A percentile compares a stretch with the other conserved stretches of the same genome.
These are phyloP conservation scores for Yamadazyma philogaea DNA, from an alignment of 805 yeast genomes.

Conservation along the genomic window DNA sequence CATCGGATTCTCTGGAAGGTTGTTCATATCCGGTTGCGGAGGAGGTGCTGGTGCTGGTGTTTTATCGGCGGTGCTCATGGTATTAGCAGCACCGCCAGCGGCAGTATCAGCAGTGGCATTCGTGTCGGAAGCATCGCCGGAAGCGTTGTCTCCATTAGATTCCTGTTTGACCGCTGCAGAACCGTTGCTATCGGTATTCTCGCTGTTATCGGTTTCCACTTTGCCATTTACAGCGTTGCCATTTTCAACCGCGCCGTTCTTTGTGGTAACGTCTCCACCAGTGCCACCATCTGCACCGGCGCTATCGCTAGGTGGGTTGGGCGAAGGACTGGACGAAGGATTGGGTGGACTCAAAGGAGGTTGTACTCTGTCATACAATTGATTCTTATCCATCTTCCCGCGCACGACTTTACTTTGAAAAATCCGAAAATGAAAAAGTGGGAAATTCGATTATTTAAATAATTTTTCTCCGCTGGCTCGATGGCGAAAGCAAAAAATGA, in stretches of 20 bases:
- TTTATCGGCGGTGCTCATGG: constrained; percentile 15
- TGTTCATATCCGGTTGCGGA: constrained; percentile 67
- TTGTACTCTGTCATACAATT: constrained; percentile 5
- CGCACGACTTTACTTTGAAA: constrained; percentile 9
- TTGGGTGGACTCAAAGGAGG: constrained; percentile 26
- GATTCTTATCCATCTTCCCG: constrained; percentile 10
- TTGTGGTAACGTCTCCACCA: neutral
- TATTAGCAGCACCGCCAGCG: constrained; percentile 9
- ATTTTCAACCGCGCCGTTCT: neutral
- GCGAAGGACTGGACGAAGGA: constrained; percentile 47
- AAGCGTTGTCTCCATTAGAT: neutral
- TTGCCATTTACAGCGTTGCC: too few species aligned
- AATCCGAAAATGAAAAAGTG: constrained; percentile 8
- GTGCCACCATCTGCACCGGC: constrained; percentile 7
- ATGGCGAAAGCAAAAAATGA: constrained; percentile 5
- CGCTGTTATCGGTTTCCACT: neutral
- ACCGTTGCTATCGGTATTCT: neutral
- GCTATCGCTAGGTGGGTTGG: constrained; percentile 25
- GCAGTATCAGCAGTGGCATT: neutral
- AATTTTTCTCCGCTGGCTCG: constrained; percentile 9
- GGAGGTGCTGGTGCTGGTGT: constrained; percentile 76
- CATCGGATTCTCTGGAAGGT: constrained; percentile 62
- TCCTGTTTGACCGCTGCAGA: neutral
- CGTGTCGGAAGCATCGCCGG: neutral
- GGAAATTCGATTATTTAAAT: constrained; percentile 14